Base-by-base conservation (phyloP, 169 alveolate genomes). In the Pseudocohnilembus persalinus region DNA sequence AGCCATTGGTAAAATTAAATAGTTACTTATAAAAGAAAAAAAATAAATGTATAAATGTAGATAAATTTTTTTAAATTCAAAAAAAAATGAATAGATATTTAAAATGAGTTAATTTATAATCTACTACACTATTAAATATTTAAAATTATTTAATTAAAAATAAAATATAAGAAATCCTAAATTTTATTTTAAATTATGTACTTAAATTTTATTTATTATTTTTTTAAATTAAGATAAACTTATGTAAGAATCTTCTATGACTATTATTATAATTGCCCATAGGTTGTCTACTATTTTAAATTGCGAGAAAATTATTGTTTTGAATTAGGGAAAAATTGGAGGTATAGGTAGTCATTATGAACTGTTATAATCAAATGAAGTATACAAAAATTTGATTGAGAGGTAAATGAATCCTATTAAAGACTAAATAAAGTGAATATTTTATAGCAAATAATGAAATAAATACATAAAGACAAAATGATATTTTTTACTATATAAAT, bases 221-320 rank as follows among this genome's bases (percentile, higher is more conserved):
- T n/a, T n/a, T n/a, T n/a, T n/a, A n/a, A 83, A 86, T 82, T 34
- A 93, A 97, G 65, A 88, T 97, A 63, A 88, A 88, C 85, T 87
- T 90, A 85, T 78, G 68, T 49, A 63, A 73, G 81, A 81, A 34
- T 30, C 86, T 35, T 77, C 83, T 25, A 80, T 88, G 79, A 97
- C 98, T 27, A 91, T 94, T n/a, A 88, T 98, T 76, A 92, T 97
- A 27, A 96, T 98, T 64, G 99, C 99, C 29, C 99, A 98, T 90
- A 90, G 99, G 76, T 92, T 98, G 68, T 88, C 96, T 31, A 98
- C 99, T 0, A 96, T 98, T 64, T 87, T 86, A 79, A 89, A 89
- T 73, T 95, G 97, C 29, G 98, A 98, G 81, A 85, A 85, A 77
- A 96, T 98, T 68, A 84, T 94, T 49, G 96, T 97, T 31, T 49